A percentile compares a stretch with the other conserved stretches of the same genome.
Evolutionary conservation across 495 filamentous ascomycete species (phyloP).

Genomic region (Hypoxylon intermedium): DNA sequence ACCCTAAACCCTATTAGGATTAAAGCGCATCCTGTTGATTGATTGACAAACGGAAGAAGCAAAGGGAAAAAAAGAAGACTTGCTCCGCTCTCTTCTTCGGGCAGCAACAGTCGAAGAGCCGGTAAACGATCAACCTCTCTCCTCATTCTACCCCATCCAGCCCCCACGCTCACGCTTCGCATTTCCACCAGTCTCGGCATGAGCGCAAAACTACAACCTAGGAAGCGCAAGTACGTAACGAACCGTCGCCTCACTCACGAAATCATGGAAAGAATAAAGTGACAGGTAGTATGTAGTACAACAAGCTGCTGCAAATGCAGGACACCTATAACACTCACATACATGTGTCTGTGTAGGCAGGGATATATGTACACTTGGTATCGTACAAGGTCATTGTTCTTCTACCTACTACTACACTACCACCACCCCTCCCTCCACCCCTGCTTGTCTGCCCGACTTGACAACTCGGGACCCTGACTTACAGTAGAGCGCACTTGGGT

Average conservation of each 20-base stretch:
- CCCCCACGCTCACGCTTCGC: constrained; percentile 22
- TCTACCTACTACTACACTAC: not conserved
- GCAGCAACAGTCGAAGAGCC: constrained; percentile 55
- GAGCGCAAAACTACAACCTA: constrained; percentile 1
- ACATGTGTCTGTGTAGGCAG: no score
- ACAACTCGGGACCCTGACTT: constrained; percentile 31
- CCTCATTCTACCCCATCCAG: constrained; percentile 29
- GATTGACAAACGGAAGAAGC: constrained; percentile 40
- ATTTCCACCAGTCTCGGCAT: constrained; percentile 17
- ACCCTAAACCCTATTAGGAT: constrained; percentile 13
- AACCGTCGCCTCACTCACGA: no score
- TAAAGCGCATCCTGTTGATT: constrained; percentile 9
- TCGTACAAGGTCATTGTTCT: not conserved
- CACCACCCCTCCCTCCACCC: constrained; percentile 1
- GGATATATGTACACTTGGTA: not conserved
- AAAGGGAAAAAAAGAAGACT: constrained; percentile 27
- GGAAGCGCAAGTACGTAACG: no score
- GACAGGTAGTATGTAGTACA: not conserved
- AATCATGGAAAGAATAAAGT: not conserved
- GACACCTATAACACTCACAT: no score
- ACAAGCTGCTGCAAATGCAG: no score
- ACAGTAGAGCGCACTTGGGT: not conserved
- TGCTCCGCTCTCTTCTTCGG: constrained; percentile 51
- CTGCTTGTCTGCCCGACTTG: constrained; percentile 23
- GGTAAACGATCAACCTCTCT: constrained; percentile 42